Percentiles rank a stretch among this genome's conserved stretches.
These are phyloP conservation scores for Dactylellina drechsleri DNA, from an alignment of 2,329 filamentous ascomycete genomes.

Conservation along the genomic window DNA sequence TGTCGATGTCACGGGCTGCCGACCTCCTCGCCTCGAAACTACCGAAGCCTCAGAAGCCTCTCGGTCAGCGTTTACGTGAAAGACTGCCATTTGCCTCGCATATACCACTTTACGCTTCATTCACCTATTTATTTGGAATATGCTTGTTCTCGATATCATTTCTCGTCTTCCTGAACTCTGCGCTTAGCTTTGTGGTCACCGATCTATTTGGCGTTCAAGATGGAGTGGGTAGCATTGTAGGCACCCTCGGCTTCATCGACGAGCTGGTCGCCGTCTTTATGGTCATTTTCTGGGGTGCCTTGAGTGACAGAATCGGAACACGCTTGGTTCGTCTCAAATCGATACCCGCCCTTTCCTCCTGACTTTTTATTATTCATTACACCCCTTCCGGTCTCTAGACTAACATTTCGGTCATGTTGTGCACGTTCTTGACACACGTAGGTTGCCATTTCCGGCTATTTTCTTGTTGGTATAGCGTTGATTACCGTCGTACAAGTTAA, in stretches of 20 bases:
- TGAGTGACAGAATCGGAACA: constrained; percentile 81
- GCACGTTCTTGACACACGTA: constrained; percentile 54
- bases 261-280: constrained; percentile 83
- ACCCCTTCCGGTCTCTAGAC: not conserved
- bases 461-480: constrained; percentile 80
- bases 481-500: constrained; percentile 83
- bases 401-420: constrained; percentile 17
- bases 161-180: constrained; percentile 88
- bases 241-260: constrained; percentile 84
- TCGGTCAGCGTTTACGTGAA: constrained; percentile 42
- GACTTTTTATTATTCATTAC: not conserved
- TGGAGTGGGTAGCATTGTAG: constrained; percentile 80
- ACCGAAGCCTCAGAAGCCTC: constrained; percentile 43
- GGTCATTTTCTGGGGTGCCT: constrained; percentile 80
- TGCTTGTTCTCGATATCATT: constrained; percentile 89
- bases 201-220: constrained; percentile 79
- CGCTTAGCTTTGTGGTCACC: constrained; percentile 84
- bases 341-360: not conserved
- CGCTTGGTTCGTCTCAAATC: constrained; percentile 62
- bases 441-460: constrained; percentile 79
- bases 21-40: constrained; percentile 50
- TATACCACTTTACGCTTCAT: constrained; percentile 45
- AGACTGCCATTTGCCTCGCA: constrained; percentile 43
- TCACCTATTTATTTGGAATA: constrained; percentile 80
- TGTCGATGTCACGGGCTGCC: constrained; percentile 49